A percentile compares a stretch with the other conserved stretches of the same genome.
These are phyloP conservation scores for Capsella bursapastoris DNA, from an alignment of 345 rosid species.

Conservation along the genomic window DNA sequence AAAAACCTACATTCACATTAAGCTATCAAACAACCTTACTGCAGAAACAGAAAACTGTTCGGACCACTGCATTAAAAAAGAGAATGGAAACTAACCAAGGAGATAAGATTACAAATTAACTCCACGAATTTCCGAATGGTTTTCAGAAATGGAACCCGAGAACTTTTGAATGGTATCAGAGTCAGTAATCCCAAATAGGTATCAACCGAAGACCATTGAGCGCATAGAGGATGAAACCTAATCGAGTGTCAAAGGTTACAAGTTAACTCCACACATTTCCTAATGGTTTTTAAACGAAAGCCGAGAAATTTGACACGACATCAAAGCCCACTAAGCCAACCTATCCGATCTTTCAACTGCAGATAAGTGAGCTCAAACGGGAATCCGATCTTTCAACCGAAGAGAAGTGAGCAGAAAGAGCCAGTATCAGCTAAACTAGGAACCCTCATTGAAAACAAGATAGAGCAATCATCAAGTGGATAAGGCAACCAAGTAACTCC, in stretches of 20 bases:
- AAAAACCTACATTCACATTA: conserved; percentile 17
- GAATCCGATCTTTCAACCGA: not conserved
- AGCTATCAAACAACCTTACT: conserved; percentile 8
- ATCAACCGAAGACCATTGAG: not conserved
- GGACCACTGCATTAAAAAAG: not conserved
- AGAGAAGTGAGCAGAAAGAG: not conserved
- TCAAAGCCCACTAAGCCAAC: not conserved
- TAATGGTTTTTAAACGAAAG: not conserved
- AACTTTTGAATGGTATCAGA: conserved; percentile 6
- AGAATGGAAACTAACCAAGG: not conserved
- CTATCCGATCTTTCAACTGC: not conserved
- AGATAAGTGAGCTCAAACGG: not conserved
- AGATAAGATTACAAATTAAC: not conserved
- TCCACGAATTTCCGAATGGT: not conserved
- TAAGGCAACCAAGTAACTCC: conserved; percentile 20
- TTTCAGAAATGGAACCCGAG: not conserved
- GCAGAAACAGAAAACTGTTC: not conserved
- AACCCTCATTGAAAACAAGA: conserved; percentile 19
- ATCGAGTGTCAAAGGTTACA: not conserved
- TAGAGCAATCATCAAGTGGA: conserved; percentile 20
- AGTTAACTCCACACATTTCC: not conserved
- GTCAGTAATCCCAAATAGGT: not conserved
- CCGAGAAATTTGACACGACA: not conserved
- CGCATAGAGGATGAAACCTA: not conserved
- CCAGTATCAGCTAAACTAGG: not conserved